Base-by-base conservation (phyloP, 805 yeast species). In the Metschnikowia proteae region DNA sequence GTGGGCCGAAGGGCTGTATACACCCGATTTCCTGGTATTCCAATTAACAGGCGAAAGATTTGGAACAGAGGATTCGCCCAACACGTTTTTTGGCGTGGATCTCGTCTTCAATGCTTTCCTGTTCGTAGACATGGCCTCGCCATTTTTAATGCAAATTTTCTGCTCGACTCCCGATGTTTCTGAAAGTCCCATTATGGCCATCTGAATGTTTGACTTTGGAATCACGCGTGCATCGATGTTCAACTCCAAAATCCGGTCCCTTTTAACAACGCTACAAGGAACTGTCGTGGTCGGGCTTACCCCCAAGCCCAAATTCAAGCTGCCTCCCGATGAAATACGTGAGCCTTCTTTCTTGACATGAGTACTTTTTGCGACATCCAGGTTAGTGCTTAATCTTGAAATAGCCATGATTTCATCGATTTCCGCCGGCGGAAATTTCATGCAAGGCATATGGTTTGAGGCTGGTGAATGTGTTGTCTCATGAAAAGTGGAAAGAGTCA, bases 201-300 rank as follows among this genome's bases (percentile, higher is more conserved):
- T 40, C 28, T 36, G 48, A 10, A 49, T 22, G n/a, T 27, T 50
- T 26, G 39, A 25, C 33, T 38, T 43, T 8, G 53, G 55, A 17
- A 46, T 41, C 17, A 38, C 32, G 25, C 26, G 38, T 11, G 37
- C 30, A 26, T 52, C 55, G 17, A 52, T 37, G 27, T 43, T 43
- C 47, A 67, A 48, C 46, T 67, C 65, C 36, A 53, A 48, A 8
- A 70, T 59, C n/a, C 66, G 55, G 46, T 68, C 67, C 13, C 58
- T 57, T 36, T 66, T 67, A 32, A 57, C 54, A 6, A 68, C 61
- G 48, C 74, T 70, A 33, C 61, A 58, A 0, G 75, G 75, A 7
- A 65, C 64, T 10, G 56, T 50, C 0, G 65, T 50, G 3, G 64
- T 49, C 11, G 63, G 60, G 50, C 68, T 70, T 22, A 67, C 56